Percentiles rank a stretch among this genome's conserved stretches.
Conservation (phyloP, 768 basidiomycete species). For the Tubosaeta brunneosetosa region DNA sequence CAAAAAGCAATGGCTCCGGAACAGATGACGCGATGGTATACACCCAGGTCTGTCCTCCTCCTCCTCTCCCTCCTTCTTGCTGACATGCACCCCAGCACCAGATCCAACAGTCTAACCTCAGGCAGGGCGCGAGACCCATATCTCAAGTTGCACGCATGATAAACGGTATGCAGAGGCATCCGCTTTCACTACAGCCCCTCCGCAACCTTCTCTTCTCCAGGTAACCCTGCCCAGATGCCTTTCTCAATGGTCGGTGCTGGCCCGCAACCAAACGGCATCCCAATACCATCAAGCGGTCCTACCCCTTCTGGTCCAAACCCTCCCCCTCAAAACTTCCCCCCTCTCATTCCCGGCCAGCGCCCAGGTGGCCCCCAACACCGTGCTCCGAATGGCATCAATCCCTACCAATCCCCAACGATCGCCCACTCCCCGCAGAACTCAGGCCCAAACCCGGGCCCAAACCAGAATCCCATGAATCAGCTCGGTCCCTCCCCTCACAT, state of each 20-base stretch:
- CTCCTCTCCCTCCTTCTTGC: conserved; percentile 6
- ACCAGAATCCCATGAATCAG: conserved; percentile 42
- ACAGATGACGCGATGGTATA: conserved; percentile 72
- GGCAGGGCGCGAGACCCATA: conserved; percentile 29
- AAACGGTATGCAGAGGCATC: conserved; percentile 31
- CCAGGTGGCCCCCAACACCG: conserved; percentile 37
- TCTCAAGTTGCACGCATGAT: conserved; percentile 27
- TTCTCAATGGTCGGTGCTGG: conserved; percentile 30
- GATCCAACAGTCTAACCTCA: conserved; percentile 29
- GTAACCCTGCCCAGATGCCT: conserved; percentile 24
- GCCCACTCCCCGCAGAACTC: conserved; percentile 54
- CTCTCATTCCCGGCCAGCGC: conserved; percentile 34
- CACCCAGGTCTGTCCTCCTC: conserved; percentile 49
- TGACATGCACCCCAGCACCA: conserved; percentile 33
- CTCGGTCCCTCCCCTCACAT: conserved; percentile 53
- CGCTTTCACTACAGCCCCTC: background rate
- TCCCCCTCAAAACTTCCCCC: conserved; percentile 31
- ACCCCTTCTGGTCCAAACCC: conserved; percentile 27
- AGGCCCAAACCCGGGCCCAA: conserved; percentile 30
- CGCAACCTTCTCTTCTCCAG: background rate
- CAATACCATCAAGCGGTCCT: conserved; percentile 27
- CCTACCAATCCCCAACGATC: conserved; percentile 65
- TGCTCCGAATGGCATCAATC: conserved; percentile 40
- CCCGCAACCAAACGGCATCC: conserved; percentile 43
- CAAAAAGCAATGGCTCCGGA: conserved; percentile 64